Evolutionary conservation across 1,284 basidiomycete genomes (phyloP).

Genomic region (Coniferiporia sulphurascens): DNA sequence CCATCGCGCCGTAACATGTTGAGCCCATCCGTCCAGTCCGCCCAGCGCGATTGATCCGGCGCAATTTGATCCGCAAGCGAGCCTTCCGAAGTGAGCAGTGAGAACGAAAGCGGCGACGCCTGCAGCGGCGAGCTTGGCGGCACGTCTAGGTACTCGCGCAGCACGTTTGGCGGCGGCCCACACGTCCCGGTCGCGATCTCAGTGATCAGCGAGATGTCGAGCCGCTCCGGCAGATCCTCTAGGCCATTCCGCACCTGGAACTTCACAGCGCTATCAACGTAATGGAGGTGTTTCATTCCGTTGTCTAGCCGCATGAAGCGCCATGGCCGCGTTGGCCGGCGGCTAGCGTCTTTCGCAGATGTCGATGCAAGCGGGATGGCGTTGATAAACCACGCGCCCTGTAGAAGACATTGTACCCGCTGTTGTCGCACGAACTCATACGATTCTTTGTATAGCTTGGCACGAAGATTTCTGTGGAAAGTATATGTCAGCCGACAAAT

Average conservation of each 20-base stretch:
- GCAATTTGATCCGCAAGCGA: conserved; percentile 86
- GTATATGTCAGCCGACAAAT: conserved; percentile 2
- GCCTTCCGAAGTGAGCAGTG: conserved; percentile 67
- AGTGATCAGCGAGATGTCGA: conserved; percentile 74
- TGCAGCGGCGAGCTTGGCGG: conserved; percentile 46
- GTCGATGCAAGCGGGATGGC: conserved; percentile 50
- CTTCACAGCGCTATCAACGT: conserved; percentile 73
- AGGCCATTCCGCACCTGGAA: conserved; percentile 74
- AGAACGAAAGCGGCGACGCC: conserved; percentile 76
- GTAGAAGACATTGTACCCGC: conserved; percentile 80
- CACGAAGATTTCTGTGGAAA: conserved; percentile 69
- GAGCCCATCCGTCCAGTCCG: conserved; percentile 95
- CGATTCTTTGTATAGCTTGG: conserved; percentile 86
- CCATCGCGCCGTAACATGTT: conserved; percentile 81
- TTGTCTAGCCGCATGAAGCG: conserved; percentile 76
- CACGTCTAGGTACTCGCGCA: conserved; percentile 47
- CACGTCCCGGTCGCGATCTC: conserved; percentile 81
- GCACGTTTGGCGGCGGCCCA: conserved; percentile 56
- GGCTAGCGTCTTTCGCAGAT: conserved; percentile 43
- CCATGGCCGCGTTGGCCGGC: conserved; percentile 63
- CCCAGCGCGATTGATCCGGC: conserved; percentile 79
- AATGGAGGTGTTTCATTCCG: conserved; percentile 76
- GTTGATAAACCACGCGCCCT: conserved; percentile 91
- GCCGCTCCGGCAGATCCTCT: conserved; percentile 82
- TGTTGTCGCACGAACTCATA: conserved; percentile 92